Base-by-base conservation (phyloP, 1,284 basidiomycete genomes). In the Sphaerobolus stellatus region DNA sequence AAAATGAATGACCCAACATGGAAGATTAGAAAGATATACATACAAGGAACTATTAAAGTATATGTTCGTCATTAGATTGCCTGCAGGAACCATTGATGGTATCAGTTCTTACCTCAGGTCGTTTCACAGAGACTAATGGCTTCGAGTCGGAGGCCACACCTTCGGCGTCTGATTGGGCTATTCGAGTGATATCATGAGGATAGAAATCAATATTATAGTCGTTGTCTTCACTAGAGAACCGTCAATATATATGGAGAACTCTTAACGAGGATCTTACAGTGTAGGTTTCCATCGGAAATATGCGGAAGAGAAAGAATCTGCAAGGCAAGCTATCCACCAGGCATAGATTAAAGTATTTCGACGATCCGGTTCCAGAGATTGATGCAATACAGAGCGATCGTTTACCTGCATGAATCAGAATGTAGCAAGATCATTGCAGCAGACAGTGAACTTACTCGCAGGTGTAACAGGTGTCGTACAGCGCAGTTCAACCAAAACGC, bases 301-400 rank as follows among this genome's bases (percentile, higher is more conserved):
- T 36, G 79, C 76, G 1, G 82, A 73, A 33, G 78, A 74, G 61
- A 80, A 82, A 1, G 82, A 80, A 57, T 88, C 86, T 3, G 75
- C 71, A 29, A 85, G 64, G 64, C 79, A 82, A 16, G 82, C 79
- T 68, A 82, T 75, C 82, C 84, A 86, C 90, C 92, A 95, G 2
- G 91, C 85, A 66, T 90, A 92, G 43, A 90, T 85, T 84, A 91
- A 88, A 2, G 85, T 89, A 22, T 87, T 86, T 52, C 85, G 81
- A 46, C 76, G 81, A 62, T 90, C 88, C 27, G 81, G 75, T 65
- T 90, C 86, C 59, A 80, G 75, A 58, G 88, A 86, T 56, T 75
- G 80, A 4, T 79, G 76, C 72, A 88, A 82, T 43, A 84, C 84
- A 4, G 85, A 82, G 68, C 88, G 90, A 64, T 90, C 86, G 68